Percentiles rank a stretch among this genome's conserved stretches.
Conservation (phyloP, 139 green algal genomes). For the Tetratostichococcus sp. region DNA sequence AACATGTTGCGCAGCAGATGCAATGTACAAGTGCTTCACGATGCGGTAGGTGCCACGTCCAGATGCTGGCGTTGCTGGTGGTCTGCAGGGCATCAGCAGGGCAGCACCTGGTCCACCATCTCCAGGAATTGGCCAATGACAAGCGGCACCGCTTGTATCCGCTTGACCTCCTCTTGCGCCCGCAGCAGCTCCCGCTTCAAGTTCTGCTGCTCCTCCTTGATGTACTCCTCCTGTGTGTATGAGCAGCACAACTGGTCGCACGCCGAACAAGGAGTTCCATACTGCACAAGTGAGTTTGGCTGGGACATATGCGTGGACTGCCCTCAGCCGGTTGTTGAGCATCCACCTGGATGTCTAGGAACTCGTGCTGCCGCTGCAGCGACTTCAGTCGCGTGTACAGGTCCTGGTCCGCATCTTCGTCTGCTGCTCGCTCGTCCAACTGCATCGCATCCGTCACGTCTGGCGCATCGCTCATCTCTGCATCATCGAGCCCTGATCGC, state of each 20-base stretch:
- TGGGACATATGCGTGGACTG: background rate
- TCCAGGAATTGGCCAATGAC: conserved; percentile 99
- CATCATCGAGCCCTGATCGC: background rate
- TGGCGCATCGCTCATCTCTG: background rate
- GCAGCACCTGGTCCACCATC: conserved; percentile 6
- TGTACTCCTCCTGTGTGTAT: conserved; percentile 90
- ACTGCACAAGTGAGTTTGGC: background rate
- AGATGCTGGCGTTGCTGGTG: too few relatives aligned
- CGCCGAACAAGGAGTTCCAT: background rate
- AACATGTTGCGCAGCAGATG: too few relatives aligned
- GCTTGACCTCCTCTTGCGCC: conserved; percentile 97
- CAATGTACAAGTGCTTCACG: too few relatives aligned
- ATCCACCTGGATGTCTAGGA: conserved; percentile 92
- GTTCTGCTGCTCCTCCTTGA: conserved; percentile 98
- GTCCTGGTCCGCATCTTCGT: conserved; percentile 50
- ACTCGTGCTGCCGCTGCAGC: conserved; percentile 93
- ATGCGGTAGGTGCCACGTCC: too few relatives aligned
- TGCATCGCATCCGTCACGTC: background rate
- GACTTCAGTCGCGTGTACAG: conserved; percentile 88
- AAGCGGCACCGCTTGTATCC: conserved; percentile 95
- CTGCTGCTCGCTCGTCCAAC: background rate
- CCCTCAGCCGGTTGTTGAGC: too few relatives aligned
- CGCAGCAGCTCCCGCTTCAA: conserved; percentile 96
- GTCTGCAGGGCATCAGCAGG: too few relatives aligned
- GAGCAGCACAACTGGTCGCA: too few relatives aligned